Conservation (phyloP, 202 grass and related monocot species). For the Cymbopogon flexuosus region DNA sequence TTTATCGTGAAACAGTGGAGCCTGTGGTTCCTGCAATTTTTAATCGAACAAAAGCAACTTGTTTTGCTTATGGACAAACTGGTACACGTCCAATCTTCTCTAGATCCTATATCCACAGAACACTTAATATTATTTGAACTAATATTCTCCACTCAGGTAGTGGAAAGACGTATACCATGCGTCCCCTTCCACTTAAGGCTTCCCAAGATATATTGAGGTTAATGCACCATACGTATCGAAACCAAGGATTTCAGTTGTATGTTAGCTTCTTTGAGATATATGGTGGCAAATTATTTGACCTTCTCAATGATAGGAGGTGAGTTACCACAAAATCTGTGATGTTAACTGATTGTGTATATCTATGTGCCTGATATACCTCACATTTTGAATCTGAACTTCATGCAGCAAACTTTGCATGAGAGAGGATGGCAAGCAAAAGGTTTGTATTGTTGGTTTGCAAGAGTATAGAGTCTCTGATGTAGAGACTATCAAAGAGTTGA, state of each 20-base stretch:
- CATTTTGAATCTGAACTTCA: constrained; percentile 13
- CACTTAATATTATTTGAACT: constrained; percentile 10
- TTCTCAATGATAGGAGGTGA: constrained; percentile 92
- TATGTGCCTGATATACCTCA: not conserved
- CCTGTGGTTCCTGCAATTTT: constrained; percentile 95
- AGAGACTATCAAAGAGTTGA: constrained; percentile 86
- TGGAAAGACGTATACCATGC: constrained; percentile 98
- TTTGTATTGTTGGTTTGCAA: constrained; percentile 94
- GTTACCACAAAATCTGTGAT: constrained; percentile 1
- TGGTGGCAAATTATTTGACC: constrained; percentile 92
- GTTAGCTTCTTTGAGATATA: constrained; percentile 99
- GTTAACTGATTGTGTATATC: not conserved
- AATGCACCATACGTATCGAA: constrained; percentile 86
- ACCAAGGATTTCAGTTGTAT: constrained; percentile 90
- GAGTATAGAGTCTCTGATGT: constrained; percentile 86
- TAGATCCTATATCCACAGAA: constrained; percentile 27
- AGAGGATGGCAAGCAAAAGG: constrained; percentile 98
- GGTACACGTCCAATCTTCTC: constrained; percentile 41
- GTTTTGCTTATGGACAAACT: constrained; percentile 99
- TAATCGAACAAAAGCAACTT: constrained; percentile 91
- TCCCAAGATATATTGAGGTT: constrained; percentile 95
- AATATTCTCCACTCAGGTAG: constrained; percentile 55
- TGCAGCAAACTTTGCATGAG: constrained; percentile 98
- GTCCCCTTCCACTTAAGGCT: constrained; percentile 87
- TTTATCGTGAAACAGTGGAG: constrained; percentile 95